These are phyloP conservation scores for Medicago lupulina DNA, from an alignment of 306 rosid genomes.

Conservation along the genomic window DNA sequence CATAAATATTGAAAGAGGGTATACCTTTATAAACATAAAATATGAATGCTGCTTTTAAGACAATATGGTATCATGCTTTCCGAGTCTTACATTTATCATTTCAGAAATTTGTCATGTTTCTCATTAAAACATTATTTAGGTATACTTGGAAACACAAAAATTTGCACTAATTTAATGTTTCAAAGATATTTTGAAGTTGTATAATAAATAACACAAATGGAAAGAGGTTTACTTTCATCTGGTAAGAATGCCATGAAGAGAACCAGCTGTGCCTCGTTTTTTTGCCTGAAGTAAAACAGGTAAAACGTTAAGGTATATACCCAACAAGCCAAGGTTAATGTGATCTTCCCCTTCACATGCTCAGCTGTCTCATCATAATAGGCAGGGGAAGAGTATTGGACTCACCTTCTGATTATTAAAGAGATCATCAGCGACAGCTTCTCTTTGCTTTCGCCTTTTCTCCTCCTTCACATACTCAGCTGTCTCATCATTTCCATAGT, in stretches of 20 bases:
- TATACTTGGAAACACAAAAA: constrained; percentile 13
- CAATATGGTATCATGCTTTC: not conserved
- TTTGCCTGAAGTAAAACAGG: constrained; percentile 53
- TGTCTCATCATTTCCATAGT: constrained; percentile 61
- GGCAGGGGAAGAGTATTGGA: no score
- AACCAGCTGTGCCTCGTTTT: constrained; percentile 66
- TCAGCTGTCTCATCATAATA: not conserved
- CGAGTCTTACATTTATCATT: not conserved
- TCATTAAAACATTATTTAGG: constrained; percentile 2
- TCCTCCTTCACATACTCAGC: constrained; percentile 67
- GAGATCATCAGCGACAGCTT: constrained; percentile 86
- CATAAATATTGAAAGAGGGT: not conserved
- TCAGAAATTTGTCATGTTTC: not conserved
- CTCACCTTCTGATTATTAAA: constrained; percentile 74
- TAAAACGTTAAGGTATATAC: constrained; percentile 25
- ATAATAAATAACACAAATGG: not conserved
- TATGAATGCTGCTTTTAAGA: not conserved
- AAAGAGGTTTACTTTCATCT: constrained; percentile 47
- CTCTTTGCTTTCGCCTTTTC: constrained; percentile 75
- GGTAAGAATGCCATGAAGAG: constrained; percentile 61
- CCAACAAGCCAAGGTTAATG: constrained; percentile 3
- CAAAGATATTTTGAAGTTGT: not conserved
- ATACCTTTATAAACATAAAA: not conserved
- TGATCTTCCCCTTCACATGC: not conserved
- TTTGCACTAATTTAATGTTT: constrained; percentile 5